Evolutionary conservation across 2,329 filamentous ascomycete genomes (phyloP).

Genomic region (Epichloe uncinata): DNA sequence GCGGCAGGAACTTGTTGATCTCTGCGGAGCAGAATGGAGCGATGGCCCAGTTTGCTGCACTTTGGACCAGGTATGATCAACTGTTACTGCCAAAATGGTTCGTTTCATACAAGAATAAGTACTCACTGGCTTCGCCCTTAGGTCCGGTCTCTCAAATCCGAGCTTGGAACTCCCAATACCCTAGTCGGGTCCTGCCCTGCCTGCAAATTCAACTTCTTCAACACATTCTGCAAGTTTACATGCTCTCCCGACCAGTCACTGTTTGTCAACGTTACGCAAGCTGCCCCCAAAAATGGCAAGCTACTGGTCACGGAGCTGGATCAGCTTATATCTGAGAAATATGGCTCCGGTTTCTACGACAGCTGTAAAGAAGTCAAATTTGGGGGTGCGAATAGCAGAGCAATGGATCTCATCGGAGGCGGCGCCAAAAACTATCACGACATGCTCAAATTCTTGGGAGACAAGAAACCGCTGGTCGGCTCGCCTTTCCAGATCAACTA

Average conservation of each 20-base stretch:
- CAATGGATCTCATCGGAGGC: slow-evolving; percentile 92
- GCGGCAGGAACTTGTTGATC: slow-evolving; percentile 63
- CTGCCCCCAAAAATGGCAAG: slow-evolving; percentile 45
- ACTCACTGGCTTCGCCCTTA: slow-evolving; percentile 19
- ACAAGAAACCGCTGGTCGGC: slow-evolving; percentile 71
- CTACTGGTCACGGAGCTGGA: slow-evolving; percentile 75
- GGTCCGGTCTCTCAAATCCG: slow-evolving; percentile 68
- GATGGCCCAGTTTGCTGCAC: slow-evolving; percentile 76
- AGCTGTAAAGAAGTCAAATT: slow-evolving; percentile 99
- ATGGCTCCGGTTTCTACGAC: slow-evolving; percentile 79
- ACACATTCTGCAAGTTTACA: slow-evolving; percentile 95
- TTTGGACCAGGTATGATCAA: slow-evolving; percentile 52
- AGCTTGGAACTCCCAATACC: slow-evolving; percentile 73
- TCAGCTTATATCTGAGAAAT: slow-evolving; percentile 73
- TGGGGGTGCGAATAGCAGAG: slow-evolving; percentile 80
- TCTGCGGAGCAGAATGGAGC: slow-evolving; percentile 83
- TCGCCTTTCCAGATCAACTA: slow-evolving; percentile 99
- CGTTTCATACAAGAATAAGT: background rate
- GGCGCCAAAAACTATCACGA: slow-evolving; percentile 81
- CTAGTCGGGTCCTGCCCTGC: slow-evolving; percentile 91
- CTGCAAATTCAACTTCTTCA: slow-evolving; percentile 97
- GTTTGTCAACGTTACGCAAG: slow-evolving; percentile 83
- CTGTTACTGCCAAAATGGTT: slow-evolving; percentile 3
- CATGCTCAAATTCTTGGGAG: slow-evolving; percentile 82
- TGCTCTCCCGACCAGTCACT: slow-evolving; percentile 94